A percentile compares a stretch with the other conserved stretches of the same genome.
These are phyloP conservation scores for Diplodia sapinea DNA, from an alignment of 2,329 filamentous ascomycete species.

Conservation along the genomic window DNA sequence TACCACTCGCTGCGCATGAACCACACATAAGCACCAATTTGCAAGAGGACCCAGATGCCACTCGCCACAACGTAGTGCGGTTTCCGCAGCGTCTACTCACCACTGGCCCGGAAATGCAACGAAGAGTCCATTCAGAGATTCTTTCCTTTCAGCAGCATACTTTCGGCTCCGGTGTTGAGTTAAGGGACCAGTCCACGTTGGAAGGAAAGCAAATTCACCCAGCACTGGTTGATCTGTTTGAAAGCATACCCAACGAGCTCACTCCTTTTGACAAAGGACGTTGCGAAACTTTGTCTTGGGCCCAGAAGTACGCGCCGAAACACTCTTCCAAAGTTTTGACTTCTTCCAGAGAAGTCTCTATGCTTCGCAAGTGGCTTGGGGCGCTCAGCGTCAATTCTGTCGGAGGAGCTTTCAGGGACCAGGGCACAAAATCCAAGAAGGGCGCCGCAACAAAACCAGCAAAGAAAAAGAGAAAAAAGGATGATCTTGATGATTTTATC, in stretches of 20 bases:
- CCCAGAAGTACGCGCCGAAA: constrained; percentile 81
- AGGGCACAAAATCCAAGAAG: constrained; percentile 7
- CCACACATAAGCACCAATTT: not conserved
- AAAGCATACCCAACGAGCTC: constrained; percentile 64
- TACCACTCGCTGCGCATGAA: constrained; percentile 6
- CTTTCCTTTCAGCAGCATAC: not conserved
- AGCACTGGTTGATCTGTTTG: constrained; percentile 65
- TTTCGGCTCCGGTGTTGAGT: not conserved
- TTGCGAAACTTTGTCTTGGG: constrained; percentile 77
- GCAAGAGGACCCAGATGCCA: not conserved
- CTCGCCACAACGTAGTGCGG: not conserved
- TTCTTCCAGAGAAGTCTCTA: constrained; percentile 67
- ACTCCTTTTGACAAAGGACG: constrained; percentile 81
- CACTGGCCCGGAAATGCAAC: constrained; percentile 49
- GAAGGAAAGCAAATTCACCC: constrained; percentile 54
- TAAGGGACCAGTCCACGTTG: not conserved
- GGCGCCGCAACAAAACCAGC: constrained; percentile 39
- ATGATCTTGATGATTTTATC: constrained; percentile 45
- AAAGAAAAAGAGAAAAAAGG: constrained; percentile 66
- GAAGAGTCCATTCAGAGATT: constrained; percentile 41
- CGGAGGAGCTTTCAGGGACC: constrained; percentile 61
- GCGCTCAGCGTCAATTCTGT: constrained; percentile 78
- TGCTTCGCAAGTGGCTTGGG: constrained; percentile 82
- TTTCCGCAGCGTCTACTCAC: constrained; percentile 45
- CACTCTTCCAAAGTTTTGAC: constrained; percentile 77